Evolutionary conservation across 2,329 filamentous ascomycete species (phyloP).

Genomic region (Pseudodiploospora longispora): DNA sequence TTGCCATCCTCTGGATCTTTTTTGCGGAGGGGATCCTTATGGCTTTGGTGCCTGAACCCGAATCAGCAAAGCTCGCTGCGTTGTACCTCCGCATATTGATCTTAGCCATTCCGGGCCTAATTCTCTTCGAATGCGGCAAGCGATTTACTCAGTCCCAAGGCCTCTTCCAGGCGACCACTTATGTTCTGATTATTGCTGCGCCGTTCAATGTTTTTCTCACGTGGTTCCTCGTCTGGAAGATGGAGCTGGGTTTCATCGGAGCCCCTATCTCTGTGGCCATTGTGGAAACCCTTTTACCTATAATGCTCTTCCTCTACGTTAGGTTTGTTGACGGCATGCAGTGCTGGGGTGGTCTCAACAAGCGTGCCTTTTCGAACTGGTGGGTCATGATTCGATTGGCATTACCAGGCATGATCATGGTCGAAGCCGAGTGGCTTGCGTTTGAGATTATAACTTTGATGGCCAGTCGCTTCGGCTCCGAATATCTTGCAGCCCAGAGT

Average conservation of each 20-base stretch:
- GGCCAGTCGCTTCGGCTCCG: slow-evolving; percentile 69
- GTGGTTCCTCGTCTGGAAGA: slow-evolving; percentile 69
- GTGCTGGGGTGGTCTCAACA: slow-evolving; percentile 78
- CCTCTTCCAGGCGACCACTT: slow-evolving; percentile 69
- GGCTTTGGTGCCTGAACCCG: slow-evolving; percentile 35
- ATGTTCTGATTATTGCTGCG: slow-evolving; percentile 66
- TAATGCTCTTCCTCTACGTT: slow-evolving; percentile 73
- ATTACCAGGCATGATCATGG: slow-evolving; percentile 84
- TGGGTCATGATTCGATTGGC: slow-evolving; percentile 76
- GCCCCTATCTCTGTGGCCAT: slow-evolving; percentile 75
- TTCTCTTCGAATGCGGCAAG: slow-evolving; percentile 70
- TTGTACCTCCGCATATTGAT: slow-evolving; percentile 66
- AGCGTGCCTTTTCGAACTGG: slow-evolving; percentile 66
- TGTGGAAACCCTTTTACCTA: slow-evolving; percentile 67
- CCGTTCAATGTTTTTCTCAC: slow-evolving; percentile 72
- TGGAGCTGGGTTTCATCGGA: slow-evolving; percentile 64
- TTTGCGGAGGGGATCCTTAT: slow-evolving; percentile 54
- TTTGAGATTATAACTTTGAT: slow-evolving; percentile 88
- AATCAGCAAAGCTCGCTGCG: slow-evolving; percentile 61
- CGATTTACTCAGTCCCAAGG: slow-evolving; percentile 79
- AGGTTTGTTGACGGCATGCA: slow-evolving; percentile 63
- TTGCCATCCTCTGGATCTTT: slow-evolving; percentile 62
- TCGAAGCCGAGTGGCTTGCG: slow-evolving; percentile 85
- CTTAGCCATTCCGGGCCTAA: slow-evolving; percentile 66
- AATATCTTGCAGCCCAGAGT: slow-evolving; percentile 78